Evolutionary conservation across 306 rosid species (phyloP).

Genomic region (Cucurbita maxima): DNA sequence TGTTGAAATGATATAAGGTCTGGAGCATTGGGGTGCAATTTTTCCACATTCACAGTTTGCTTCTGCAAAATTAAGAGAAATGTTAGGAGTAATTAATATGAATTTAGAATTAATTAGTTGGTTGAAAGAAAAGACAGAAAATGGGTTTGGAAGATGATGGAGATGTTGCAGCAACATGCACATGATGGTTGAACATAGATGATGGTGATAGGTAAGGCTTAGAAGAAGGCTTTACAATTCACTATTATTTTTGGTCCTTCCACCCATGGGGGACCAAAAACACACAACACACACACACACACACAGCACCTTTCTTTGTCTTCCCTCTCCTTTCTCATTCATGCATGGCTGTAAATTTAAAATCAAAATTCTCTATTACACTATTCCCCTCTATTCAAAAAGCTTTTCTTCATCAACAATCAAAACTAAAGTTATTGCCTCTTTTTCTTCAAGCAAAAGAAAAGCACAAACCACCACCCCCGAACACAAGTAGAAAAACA

Average conservation of each 20-base stretch:
- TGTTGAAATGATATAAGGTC: conserved; percentile 72
- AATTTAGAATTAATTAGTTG: too few relatives aligned
- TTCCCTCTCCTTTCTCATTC: not conserved
- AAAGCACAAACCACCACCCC: not conserved
- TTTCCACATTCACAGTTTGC: conserved; percentile 19
- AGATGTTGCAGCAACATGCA: conserved; percentile 29
- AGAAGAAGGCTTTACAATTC: conserved; percentile 45
- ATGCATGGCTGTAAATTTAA: not conserved
- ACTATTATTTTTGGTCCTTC: conserved; percentile 21
- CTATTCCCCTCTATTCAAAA: not conserved
- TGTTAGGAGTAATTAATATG: too few relatives aligned
- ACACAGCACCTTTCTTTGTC: not conserved
- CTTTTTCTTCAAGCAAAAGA: conserved; percentile 2
- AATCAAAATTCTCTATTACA: not conserved
- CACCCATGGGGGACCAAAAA: conserved; percentile 36
- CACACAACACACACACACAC: too few relatives aligned
- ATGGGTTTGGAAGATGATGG: conserved; percentile 17
- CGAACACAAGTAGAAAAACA: too few relatives aligned
- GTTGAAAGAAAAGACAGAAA: not conserved
- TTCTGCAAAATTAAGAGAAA: conserved; percentile 8
- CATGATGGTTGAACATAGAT: conserved; percentile 26
- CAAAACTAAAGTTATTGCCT: not conserved
- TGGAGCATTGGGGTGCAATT: conserved; percentile 45
- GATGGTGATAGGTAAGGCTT: conserved; percentile 31
- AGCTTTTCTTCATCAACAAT: not conserved